Evolutionary conservation across 371 early-diverging fungal species (phyloP), one percentile per base, ranked within the genome.

Genomic region (Phascolomyces articulosus): DNA sequence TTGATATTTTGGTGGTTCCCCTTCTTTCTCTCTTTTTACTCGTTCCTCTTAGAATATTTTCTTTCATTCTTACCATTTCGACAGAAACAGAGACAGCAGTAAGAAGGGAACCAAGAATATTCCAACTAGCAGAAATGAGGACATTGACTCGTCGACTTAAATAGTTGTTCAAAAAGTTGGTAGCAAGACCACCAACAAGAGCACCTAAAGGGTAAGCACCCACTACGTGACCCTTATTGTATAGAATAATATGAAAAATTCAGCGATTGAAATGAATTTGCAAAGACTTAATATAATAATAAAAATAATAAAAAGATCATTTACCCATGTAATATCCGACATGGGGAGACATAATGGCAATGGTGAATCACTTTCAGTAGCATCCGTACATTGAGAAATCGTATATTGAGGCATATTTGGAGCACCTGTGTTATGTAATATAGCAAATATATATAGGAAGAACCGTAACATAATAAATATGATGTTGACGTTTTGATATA

Each of bases 131-230:
- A 44, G 78, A 63, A 26, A 78, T 63, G 67, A 78, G 72, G 31
- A 80, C 72, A 38, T 80, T 80, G 26, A 70, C 66, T 34, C 81
- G 78, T 53, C 81, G 70, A 4, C 76, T 69, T 54, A 70, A 78
- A 69, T 69, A 69, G 24, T 64, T 68, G 58, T 78, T 80, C 11
- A 66, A 49, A 27, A 72, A 80, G 64, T 72, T 76, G 47, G 76
- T 74, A n/a, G 73, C 71, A 24, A 80, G 29, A 63, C 69, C 65
- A 47, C 81, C 81, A 54, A 72, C 74, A 63, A 80, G 72, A 68
- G 78, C 81, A 69, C 81, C 81, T 24, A 80, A 66, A n/a, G 81
- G 67, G 63, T 66, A 80, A 15, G 78, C 72, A 62, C 76, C 76
- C 38, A 80, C 75, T 6, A 78, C 78, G 53, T 72, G 74, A 26